phyloP scores from a whole-genome alignment of 2,329 filamentous ascomycete genomes.

The Paecilomyces fulvus region DNA sequence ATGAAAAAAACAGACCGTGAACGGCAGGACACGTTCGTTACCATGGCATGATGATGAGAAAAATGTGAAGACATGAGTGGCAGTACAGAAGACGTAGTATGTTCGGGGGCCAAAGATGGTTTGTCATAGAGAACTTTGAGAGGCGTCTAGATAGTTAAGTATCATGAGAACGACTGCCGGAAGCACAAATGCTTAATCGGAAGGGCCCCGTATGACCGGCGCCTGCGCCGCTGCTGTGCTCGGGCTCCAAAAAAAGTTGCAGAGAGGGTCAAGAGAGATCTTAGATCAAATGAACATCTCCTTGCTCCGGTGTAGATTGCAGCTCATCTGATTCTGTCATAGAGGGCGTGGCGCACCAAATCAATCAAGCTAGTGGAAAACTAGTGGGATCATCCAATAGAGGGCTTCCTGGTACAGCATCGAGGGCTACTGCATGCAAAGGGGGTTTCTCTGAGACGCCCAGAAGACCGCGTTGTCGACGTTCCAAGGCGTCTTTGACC shows the following conservation, averaged over 20 bases:
- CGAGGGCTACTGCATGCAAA: constrained; percentile 76
- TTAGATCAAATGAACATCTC: background rate
- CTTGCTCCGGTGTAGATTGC: background rate
- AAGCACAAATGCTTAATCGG: background rate
- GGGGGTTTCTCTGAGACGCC: constrained; percentile 61
- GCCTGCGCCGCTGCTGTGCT: background rate
- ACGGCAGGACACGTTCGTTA: background rate
- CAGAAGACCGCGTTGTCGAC: constrained; percentile 52
- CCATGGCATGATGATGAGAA: background rate
- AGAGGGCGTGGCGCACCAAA: background rate
- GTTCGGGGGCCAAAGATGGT: background rate
- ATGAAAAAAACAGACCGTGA: background rate
- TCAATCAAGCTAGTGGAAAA: background rate
- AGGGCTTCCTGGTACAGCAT: constrained; percentile 50
- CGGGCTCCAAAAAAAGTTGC: background rate
- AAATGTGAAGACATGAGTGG: background rate
- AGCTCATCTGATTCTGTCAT: background rate
- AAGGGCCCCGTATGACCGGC: background rate
- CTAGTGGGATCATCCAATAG: constrained; percentile 19
- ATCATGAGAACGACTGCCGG: background rate
- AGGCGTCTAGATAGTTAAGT: background rate
- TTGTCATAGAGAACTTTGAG: background rate
- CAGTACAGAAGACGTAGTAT: background rate
- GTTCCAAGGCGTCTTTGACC: constrained; percentile 65
- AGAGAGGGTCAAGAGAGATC: background rate